Base-by-base conservation (phyloP, 2,329 filamentous ascomycete genomes). In the Xylaria sp. region DNA sequence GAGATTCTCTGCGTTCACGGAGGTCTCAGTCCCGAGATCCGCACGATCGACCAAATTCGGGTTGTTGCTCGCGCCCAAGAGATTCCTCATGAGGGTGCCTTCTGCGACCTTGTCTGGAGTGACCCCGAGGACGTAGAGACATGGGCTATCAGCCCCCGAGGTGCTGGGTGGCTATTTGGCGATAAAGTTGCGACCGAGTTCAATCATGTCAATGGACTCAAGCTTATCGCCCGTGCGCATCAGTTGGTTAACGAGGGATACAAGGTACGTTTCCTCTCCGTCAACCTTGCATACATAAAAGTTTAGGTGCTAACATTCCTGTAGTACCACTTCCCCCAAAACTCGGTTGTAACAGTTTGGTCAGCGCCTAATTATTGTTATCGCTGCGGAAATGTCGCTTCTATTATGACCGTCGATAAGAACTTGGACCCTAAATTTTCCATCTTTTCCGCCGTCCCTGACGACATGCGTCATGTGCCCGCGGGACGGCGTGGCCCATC, bases 1-100 rank as follows among this genome's bases (percentile, higher is more conserved):
- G 94, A 98, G 78, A 97, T 99, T 69, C 97, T 99, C 77, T 99
- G 96, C 80, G 96, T 99, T 37, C 96, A 99, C 81, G 96, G 96
- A 76, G 96, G 93, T 44, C 84, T 96, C 44, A 94, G 92, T 63
- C 93, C 93, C 1, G 93, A 93, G 77, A 98, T 99, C 75, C 93
- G 98, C 79, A 97, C 93, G 23, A 98, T 99, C 77, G 96, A 99
- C 79, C 96, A 99, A 84, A 98, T 99, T 81, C 96, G 97, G 77
- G 97, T 99, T 73, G 97, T 99, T 71, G 96, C 98, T 74, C 91
- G 96, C 55, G 98, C 97, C 75, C 92, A 97, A 75, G 96, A 99
- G 80, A 99, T 99, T 75, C 96, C 96, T 6, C 96, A 99, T 77
- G 96, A 99, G 83, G 96, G 96, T 5, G 96, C 96, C 1, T 99